Evolutionary conservation across 306 rosid species (phyloP).

Genomic region (Begonia fuchsioides): DNA sequence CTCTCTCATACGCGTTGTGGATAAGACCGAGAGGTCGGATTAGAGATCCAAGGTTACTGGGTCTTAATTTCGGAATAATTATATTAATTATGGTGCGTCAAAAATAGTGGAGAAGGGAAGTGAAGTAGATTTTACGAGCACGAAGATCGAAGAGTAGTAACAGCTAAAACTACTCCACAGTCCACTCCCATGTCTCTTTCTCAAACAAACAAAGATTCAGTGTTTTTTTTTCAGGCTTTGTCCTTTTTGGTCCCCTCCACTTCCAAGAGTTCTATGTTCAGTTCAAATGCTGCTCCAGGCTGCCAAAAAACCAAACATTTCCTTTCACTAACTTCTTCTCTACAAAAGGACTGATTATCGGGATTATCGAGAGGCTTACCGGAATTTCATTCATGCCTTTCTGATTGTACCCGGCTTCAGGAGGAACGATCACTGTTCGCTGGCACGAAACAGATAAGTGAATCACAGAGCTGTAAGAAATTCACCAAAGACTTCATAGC

Average conservation of each 20-base stretch:
- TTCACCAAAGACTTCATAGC: not conserved
- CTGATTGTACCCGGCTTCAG: conserved; percentile 65
- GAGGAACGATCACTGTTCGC: conserved; percentile 85
- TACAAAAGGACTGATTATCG: not conserved
- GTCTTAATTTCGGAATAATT: too few species aligned
- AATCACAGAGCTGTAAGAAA: not conserved
- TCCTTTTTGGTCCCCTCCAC: conserved; percentile 27
- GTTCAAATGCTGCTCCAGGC: conserved; percentile 90
- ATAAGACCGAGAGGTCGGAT: too few species aligned
- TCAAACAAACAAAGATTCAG: too few species aligned
- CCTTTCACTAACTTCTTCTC: not conserved
- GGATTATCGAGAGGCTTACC: conserved; percentile 21
- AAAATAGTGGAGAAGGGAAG: too few species aligned
- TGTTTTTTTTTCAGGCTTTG: conserved; percentile 13
- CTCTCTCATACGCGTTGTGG: too few species aligned
- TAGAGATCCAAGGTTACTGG: too few species aligned
- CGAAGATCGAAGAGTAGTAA: too few species aligned
- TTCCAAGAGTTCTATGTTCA: conserved; percentile 74
- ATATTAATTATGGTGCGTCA: too few species aligned
- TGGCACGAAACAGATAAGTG: conserved; percentile 20
- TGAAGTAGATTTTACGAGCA: too few species aligned
- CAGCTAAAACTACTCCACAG: too few species aligned
- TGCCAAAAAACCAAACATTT: conserved; percentile 31
- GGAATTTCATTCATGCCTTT: conserved; percentile 89
- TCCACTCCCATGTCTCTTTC: too few species aligned